Conservation (phyloP, 2,329 filamentous ascomycete species). For the Stylonectria norvegica region DNA sequence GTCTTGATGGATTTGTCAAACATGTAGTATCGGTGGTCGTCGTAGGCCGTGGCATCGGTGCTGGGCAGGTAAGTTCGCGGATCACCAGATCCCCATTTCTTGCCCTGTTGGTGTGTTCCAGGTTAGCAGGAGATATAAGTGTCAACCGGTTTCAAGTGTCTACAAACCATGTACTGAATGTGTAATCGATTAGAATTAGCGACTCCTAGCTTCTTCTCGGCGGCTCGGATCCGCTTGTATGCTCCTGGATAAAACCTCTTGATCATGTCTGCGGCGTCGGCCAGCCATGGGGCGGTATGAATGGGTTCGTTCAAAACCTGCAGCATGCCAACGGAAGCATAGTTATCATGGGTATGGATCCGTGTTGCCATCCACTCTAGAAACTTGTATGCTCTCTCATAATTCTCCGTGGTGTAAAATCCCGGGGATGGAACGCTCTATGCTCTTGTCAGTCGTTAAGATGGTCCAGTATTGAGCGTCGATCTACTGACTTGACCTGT, state of each 20-base stretch:
- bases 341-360: constrained; percentile 47
- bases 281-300: constrained; percentile 29
- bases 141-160: not conserved
- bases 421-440: constrained; percentile 32
- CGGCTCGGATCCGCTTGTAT: constrained; percentile 41
- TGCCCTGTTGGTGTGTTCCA: constrained; percentile 24
- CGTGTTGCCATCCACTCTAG: constrained; percentile 53
- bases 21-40: constrained; percentile 59
- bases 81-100: constrained; percentile 54
- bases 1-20: constrained; percentile 44
- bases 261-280: constrained; percentile 25
- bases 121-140: not conserved
- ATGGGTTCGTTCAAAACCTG: constrained; percentile 58
- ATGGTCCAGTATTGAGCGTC: not conserved
- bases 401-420: constrained; percentile 56
- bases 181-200: constrained; percentile 44
- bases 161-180: constrained; percentile 44
- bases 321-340: constrained; percentile 56
- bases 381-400: constrained; percentile 51
- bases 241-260: constrained; percentile 24
- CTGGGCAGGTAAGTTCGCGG: constrained; percentile 44
- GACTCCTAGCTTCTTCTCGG: constrained; percentile 45
- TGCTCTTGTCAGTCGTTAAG: constrained; percentile 4
- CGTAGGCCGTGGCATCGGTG: constrained; percentile 47
- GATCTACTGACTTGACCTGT: constrained; percentile 23